Percentiles rank a stretch among this genome's conserved stretches.
These are phyloP conservation scores for Babesia ovis DNA, from an alignment of 169 alveolate genomes.

Conservation along the genomic window DNA sequence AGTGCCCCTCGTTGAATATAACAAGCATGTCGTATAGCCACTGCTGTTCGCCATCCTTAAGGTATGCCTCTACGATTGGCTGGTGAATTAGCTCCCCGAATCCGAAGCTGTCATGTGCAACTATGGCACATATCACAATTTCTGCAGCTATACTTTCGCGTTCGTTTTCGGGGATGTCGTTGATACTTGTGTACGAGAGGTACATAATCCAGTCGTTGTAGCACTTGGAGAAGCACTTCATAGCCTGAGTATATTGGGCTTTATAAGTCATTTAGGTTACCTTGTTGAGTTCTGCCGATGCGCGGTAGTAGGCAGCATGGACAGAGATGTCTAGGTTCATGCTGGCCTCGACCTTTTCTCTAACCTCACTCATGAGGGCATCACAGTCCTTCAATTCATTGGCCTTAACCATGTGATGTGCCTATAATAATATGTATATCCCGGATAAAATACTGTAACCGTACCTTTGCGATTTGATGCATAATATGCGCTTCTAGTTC, in stretches of 20 bases:
- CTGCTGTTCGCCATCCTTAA: constrained; percentile 52
- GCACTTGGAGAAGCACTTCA: constrained; percentile 53
- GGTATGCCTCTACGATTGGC: constrained; percentile 55
- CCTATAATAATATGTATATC: constrained; percentile 2
- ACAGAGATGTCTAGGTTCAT: constrained; percentile 61
- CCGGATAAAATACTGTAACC: background rate
- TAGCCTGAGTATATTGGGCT: constrained; percentile 24
- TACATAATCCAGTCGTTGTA: constrained; percentile 68
- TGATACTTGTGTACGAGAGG: constrained; percentile 62
- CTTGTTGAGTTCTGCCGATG: constrained; percentile 64
- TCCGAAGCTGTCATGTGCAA: constrained; percentile 64
- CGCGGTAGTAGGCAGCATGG: constrained; percentile 59
- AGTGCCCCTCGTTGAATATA: constrained; percentile 65
- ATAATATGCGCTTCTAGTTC: constrained; percentile 59
- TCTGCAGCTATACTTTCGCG: constrained; percentile 46
- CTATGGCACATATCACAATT: constrained; percentile 46
- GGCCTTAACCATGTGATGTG: constrained; percentile 57
- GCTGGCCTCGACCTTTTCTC: constrained; percentile 31
- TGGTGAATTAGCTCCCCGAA: constrained; percentile 66
- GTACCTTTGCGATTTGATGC: constrained; percentile 71
- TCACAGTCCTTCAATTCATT: constrained; percentile 50
- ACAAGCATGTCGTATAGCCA: constrained; percentile 63
- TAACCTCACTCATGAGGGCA: constrained; percentile 37
- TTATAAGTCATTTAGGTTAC: constrained; percentile 2
- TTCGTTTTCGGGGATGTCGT: constrained; percentile 57